These are phyloP conservation scores for Russula virescens DNA, from an alignment of 768 basidiomycete genomes.

Conservation along the genomic window DNA sequence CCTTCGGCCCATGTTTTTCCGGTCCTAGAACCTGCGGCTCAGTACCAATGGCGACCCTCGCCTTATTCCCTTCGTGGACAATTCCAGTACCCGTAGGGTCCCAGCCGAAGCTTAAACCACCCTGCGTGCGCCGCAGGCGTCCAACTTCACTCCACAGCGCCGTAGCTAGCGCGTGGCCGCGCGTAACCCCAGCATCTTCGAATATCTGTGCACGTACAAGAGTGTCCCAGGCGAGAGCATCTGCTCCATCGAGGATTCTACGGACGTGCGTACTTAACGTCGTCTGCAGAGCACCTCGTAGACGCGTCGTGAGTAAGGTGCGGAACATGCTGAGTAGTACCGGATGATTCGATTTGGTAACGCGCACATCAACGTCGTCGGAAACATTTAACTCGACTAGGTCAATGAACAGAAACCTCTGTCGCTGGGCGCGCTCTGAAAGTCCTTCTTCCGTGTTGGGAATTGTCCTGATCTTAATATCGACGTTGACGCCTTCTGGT, in stretches of 20 bases:
- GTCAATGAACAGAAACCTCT: slow-evolving; percentile 57
- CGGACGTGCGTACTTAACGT: slow-evolving; percentile 53
- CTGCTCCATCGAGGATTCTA: slow-evolving; percentile 45
- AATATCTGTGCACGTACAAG: slow-evolving; percentile 56
- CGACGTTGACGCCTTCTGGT: slow-evolving; percentile 60
- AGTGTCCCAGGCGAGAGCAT: slow-evolving; percentile 56
- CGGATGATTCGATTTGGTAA: slow-evolving; percentile 60
- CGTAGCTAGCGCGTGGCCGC: slow-evolving; percentile 45
- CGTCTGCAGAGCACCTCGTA: slow-evolving; percentile 56
- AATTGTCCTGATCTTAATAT: slow-evolving; percentile 59
- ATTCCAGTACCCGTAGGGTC: slow-evolving; percentile 59
- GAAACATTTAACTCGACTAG: slow-evolving; percentile 48
- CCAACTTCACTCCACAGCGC: slow-evolving; percentile 70
- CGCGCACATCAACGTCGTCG: slow-evolving; percentile 47
- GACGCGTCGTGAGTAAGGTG: slow-evolving; percentile 50
- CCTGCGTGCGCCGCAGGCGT: slow-evolving; percentile 38
- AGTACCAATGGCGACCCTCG: slow-evolving; percentile 57
- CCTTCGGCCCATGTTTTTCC: slow-evolving; percentile 62
- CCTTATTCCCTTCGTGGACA: slow-evolving; percentile 37
- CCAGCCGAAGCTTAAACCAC: slow-evolving; percentile 40
- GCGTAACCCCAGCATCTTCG: slow-evolving; percentile 51
- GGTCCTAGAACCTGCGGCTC: slow-evolving; percentile 69
- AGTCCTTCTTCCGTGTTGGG: slow-evolving; percentile 42
- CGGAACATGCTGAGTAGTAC: slow-evolving; percentile 57
- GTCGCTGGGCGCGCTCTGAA: slow-evolving; percentile 39